Evolutionary conservation across 345 rosid genomes (phyloP), one percentile per base, ranked within the genome.

Genomic region (Xanthoceras sorbifolium): DNA sequence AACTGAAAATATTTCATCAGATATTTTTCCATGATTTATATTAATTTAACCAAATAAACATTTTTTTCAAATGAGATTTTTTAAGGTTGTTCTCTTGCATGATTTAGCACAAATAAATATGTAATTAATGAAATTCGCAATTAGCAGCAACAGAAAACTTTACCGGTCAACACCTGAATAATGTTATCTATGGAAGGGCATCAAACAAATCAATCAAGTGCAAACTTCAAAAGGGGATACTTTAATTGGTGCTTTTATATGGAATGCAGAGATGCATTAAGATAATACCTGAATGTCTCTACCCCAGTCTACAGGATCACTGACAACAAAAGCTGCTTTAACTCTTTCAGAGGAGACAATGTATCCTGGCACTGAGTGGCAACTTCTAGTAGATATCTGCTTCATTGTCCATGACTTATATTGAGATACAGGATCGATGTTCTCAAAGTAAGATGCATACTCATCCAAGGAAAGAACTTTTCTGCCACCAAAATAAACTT

Each of bases 271-370:
- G 12, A 71, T 71, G 42, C 54, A 59, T 28, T 31, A n/a, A 17
- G 77, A 22, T 71, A 36, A 48, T 44, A 80, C 86, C 87, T 87
- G 89, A 71, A 87, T 85, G 64, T 84, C 90, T 65, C 86, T 82
- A 57, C 87, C 87, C 90, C 89, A 85, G n/a, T 85, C 89, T 6
- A 84, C 87, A 44, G 89, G 90, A 79, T 85, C 87, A 66, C 89
- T 85, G 65, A 79, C 72, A 60, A 85, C 77, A 79, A 85, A 87
- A 40, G 83, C 84, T 2, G 89, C 86, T 75, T 82, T 82, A 63
- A 87, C 78, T 74, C 62, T 64, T 54, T 84, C 81, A 55, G 84
- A 74, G 40, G 69, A 57, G 75, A 80, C 55, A 80, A 77, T 67
- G 20, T 50, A 72, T 78, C 74, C 80, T 69, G 76, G 69, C 40